Base-by-base conservation (phyloP, 768 basidiomycete species). In the Lactarius vividus region DNA sequence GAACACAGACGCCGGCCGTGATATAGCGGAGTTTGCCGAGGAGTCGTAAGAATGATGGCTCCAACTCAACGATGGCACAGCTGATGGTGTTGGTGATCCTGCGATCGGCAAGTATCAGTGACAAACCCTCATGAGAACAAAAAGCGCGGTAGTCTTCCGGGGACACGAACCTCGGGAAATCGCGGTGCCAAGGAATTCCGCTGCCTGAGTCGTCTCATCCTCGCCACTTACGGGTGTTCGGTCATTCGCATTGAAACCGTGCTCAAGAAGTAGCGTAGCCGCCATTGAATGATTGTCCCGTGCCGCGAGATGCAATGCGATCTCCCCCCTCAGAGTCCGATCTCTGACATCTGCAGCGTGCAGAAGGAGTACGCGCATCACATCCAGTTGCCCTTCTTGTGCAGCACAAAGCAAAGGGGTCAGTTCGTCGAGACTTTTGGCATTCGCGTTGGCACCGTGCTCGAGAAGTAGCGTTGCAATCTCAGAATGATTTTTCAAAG, bases 211-310 rank as follows among this genome's bases (percentile, higher is more conserved):
- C 42, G 77, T 77, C 28, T 78, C 33, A 35, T 6, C 81, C 40
- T 78, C 85, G 23, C 84, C 87, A 66, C 83, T 84, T 63, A 94
- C 81, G 9, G 92, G 92, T 2, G 92, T 94, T 9, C 7, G 35
- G 10, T 35, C 35, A 35, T 11, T 11, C 35, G 10, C 11, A 35
- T 11, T 11, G 10, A 35, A 35, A 35, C 35, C 35, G 35, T 11
- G 35, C 35, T 35, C 10, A 10, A 35, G 35, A 11, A 11, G 10
- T 2, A 35, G 35, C 35, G 35, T 11, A 11, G 35, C 11, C 11
- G 10, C 35, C 11, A 35, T 10, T 10, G 11, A 35, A 35, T 35
- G 35, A 35, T 35, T 35, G 10, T 35, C 10, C 35, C 35, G 35
- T 35, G 35, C 35, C 0, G 35, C 35, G 35, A 11, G 35, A 11